Evolutionary conservation across 2,329 filamentous ascomycete species (phyloP).

Genomic region (Arthrobotrys iridis): DNA sequence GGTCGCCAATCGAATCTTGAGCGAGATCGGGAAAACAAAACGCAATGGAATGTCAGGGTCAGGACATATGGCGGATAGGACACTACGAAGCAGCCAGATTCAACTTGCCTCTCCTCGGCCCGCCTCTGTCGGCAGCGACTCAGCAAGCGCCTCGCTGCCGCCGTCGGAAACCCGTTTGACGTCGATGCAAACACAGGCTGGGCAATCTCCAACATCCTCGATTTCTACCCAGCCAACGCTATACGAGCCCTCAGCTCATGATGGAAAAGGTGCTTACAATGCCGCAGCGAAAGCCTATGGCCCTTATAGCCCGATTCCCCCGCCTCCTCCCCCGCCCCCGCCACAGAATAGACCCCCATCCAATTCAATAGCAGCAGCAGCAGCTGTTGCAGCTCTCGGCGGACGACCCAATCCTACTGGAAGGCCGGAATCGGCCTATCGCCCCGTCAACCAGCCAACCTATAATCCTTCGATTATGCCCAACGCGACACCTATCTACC

Average conservation of each 20-base stretch:
- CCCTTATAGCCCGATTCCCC: constrained; percentile 66
- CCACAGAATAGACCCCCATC: constrained; percentile 29
- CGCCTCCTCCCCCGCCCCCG: constrained; percentile 27
- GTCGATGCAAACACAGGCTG: constrained; percentile 48
- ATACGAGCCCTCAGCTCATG: constrained; percentile 60
- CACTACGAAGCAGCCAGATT: constrained; percentile 25
- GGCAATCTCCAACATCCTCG: constrained; percentile 37
- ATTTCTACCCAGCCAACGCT: constrained; percentile 58
- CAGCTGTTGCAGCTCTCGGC: constrained; percentile 70
- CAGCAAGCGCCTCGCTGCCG: constrained; percentile 25
- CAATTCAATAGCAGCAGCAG: constrained; percentile 66
- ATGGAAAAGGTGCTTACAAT: constrained; percentile 49
- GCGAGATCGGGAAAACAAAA: constrained; percentile 76
- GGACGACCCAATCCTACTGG: constrained; percentile 58
- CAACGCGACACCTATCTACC: constrained; percentile 45
- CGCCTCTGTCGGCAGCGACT: constrained; percentile 60
- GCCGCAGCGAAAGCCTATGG: constrained; percentile 66
- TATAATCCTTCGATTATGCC: constrained; percentile 47
- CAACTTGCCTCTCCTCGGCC: constrained; percentile 5
- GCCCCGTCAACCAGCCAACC: constrained; percentile 26
- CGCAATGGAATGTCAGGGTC: constrained; percentile 33
- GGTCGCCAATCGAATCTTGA: constrained; percentile 89
- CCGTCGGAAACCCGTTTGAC: constrained; percentile 58
- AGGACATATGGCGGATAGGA: constrained; percentile 47
- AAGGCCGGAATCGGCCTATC: constrained; percentile 61